phyloP scores from a whole-genome alignment of 177 flowering plant species.

The Telopea speciosissima region DNA sequence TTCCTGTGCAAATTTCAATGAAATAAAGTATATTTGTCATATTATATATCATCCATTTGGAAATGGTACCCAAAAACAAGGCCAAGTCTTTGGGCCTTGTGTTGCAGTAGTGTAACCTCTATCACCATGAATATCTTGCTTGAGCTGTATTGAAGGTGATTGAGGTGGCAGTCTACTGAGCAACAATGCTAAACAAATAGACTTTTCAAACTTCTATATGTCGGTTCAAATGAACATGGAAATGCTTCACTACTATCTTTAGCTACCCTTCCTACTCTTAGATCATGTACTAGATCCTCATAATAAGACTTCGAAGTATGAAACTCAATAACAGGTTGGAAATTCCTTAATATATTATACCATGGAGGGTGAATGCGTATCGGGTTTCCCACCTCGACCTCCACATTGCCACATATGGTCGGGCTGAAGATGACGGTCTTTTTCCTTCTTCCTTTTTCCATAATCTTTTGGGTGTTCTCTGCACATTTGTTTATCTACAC shows the following conservation, averaged over 20 bases:
- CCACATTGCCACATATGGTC: constrained; percentile 49
- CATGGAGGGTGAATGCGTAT: constrained; percentile 66
- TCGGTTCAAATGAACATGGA: background rate
- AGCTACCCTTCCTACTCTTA: background rate
- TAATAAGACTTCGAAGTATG: background rate
- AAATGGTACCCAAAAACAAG: background rate
- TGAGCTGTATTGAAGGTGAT: background rate
- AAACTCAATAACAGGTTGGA: background rate
- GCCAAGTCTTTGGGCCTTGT: background rate
- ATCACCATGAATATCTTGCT: background rate
- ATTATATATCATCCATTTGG: background rate
- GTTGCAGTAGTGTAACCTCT: background rate
- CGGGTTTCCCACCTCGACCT: constrained; percentile 58
- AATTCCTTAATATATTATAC: constrained; percentile 25
- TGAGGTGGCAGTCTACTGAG: background rate
- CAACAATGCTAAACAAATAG: background rate
- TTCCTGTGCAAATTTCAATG: constrained; percentile 40
- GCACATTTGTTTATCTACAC: constrained; percentile 28
- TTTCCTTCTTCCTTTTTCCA: constrained; percentile 13
- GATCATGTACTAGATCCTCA: too few species aligned
- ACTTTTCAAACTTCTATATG: background rate
- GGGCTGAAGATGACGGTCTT: constrained; percentile 50
- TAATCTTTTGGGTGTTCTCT: constrained; percentile 12
- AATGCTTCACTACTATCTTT: background rate
- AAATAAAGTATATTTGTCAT: background rate